Base-by-base conservation (phyloP, 495 filamentous ascomycete species). In the Parachaetomium inaequale region DNA sequence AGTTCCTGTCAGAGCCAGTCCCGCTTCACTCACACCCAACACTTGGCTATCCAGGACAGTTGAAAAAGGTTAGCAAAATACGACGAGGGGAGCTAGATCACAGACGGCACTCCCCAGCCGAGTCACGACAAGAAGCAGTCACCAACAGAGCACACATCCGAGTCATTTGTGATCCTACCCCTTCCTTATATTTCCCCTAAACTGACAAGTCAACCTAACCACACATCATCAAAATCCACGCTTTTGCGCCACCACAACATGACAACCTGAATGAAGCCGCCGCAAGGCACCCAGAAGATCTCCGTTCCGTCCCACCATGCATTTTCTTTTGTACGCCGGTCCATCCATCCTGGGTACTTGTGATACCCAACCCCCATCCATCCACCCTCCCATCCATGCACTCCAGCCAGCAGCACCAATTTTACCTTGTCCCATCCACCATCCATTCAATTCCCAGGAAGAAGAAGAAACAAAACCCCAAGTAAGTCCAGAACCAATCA, bases 401-500 rank as follows among this genome's bases (percentile, higher is more conserved):
- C 34, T 31, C 14, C 4, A n/a, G n/a, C n/a, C n/a, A n/a, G n/a
- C 21, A 28, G 46, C 52, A 23, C 52, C 31, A 14, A 21, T 52
- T 31, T 32, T 31, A 10, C 0, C 10, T 17, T 21, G 40, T 21
- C 29, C 17, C 5, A 21, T n/a, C 34, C 36, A n/a, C 52, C 11
- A 15, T 28, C 21, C 32, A n/a, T 17, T 28, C 31, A 7, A 19
- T 1, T 25, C 23, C 7, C n/a, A 17, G n/a, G 11, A 7, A n/a
- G 29, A 42, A 28, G 4, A 8, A 21, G 14, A 34, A 23, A 46
- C 1, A 32, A 34, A 46, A n/a, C n/a, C n/a, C n/a, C n/a, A n/a
- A 19, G 10, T 0, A 21, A 31, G 26, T 12, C n/a, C n/a, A n/a
- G n/a, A n/a, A n/a, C n/a, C 23, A 31, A 40, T 72, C 34, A 80